Base-by-base conservation (phyloP, 768 basidiomycete species). In the Polyporus arcularius region DNA sequence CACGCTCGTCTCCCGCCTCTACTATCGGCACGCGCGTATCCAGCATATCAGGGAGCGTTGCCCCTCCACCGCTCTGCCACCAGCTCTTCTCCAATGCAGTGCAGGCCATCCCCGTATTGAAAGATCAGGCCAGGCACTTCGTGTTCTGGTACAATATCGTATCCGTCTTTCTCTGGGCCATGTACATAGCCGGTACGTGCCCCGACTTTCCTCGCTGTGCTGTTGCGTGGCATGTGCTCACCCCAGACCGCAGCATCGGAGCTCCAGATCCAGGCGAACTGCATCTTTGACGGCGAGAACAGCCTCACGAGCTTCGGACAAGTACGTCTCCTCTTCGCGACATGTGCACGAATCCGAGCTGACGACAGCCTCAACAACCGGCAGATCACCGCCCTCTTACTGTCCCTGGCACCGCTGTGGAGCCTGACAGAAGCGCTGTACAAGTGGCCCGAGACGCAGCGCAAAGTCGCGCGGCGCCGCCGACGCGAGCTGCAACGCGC, bases 351-450 rank as follows among this genome's bases (percentile, higher is more conserved):
- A 26, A 1, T 26, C 21, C 21, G 21, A 26, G 21, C 21, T 26
- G 21, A 26, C 21, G 21, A 26, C n/a, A n/a, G n/a, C n/a, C n/a
- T n/a, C n/a, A n/a, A n/a, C 21, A 26, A 26, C 21, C 21, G 21
- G 21, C 60, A 70, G 69, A 68, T 70, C 51, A 70, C 69, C 16
- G 67, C 69, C 2, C 57, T 67, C 2, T 59, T 68, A 15, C 66
- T 71, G 46, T 49, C 66, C 1, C 53, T 63, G 57, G 64, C 66
- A n/a, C 66, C 70, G 1, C 47, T 67, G 16, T 71, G 70, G 70
- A 64, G 61, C 52, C 60, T 71, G 40, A 63, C 58, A 11, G 58
- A 65, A 38, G 67, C 70, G 14, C 41, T 71, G n/a, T 67, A 66
- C 63, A 58, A 50, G 26, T 67, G 57, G 62, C 62, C 57, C 26